Evolutionary conservation across 495 filamentous ascomycete genomes (phyloP), one percentile per base, ranked within the genome.

Genomic region (Penicillium riverlandense): DNA sequence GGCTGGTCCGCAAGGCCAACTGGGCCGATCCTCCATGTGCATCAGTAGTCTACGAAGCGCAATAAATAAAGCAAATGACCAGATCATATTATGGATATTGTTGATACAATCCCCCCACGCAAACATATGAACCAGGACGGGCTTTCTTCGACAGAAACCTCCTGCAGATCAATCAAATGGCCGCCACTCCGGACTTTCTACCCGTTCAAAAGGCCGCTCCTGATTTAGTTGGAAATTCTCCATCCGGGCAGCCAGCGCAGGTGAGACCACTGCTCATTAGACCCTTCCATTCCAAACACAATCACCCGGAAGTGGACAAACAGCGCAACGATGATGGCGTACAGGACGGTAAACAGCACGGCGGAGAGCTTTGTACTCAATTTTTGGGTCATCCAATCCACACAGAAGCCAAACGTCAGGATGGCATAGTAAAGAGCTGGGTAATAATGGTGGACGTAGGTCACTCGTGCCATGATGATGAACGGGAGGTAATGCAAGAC

Each of bases 391-490:
- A 84, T 66, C 79, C 87, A 96, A 64, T 98, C 90, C 42, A 85
- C 68, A 43, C 90, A 76, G 71, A 98, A 98, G 37, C 92, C 94
- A 40, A 87, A 78, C 9, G 76, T 81, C 15, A 98, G 71, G 47
- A 98, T 96, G 41, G 92, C 91, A 58, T 96, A 98, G 70, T 96
- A 98, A 4, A 98, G 77, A n/a, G 92, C 92, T 7, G 92, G 92
- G 65, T 97, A 98, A 69, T 98, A 98, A 67, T 98, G 92, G 64
- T 98, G 92, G 37, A 98, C 92, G 62, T 98, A 98, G 22, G 92
- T 98, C 43, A 98, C 92, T 69, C 92, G 85, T 10, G 87, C 94
- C 92, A 98, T 98, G 58, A 89, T 80, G 54, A 96, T 78, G 67
- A 98, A 98, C 14, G 92, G 92, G 37, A 96, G 63, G 56, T 96